Percentiles rank a stretch among this genome's conserved stretches.
Conservation (phyloP, 192 early-diverging fungal species). For the Entomortierella chlamydospora region DNA sequence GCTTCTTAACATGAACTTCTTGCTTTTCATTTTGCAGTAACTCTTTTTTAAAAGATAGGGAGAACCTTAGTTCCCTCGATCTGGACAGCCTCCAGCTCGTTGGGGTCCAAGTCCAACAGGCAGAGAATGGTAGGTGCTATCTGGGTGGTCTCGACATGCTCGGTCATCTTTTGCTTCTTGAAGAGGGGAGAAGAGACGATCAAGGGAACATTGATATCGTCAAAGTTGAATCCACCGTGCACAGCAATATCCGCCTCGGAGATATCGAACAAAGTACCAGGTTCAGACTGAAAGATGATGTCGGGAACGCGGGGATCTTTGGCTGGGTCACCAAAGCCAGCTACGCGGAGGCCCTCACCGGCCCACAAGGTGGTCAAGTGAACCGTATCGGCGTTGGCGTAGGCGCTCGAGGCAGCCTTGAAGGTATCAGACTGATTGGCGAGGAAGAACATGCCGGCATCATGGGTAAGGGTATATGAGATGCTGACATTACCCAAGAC, state of each 20-base stretch:
- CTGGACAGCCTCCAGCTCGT: conserved; percentile 20
- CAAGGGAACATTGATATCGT: conserved; percentile 19
- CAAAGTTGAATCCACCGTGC: conserved; percentile 31
- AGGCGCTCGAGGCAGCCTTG: conserved; percentile 12
- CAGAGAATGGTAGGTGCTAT: conserved; percentile 20
- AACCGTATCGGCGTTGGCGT: conserved; percentile 2
- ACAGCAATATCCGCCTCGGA: conserved; percentile 19
- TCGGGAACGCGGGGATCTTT: conserved; percentile 26
- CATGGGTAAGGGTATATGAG: conserved; percentile 6
- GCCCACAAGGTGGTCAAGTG: conserved; percentile 22
- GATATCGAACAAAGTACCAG: conserved; percentile 11
- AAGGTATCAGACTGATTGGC: conserved; percentile 10
- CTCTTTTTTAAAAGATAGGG: neutral
- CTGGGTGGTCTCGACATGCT: conserved; percentile 15
- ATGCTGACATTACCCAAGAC: conserved; percentile 2
- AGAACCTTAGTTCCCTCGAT: conserved; percentile 16
- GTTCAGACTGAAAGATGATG: conserved; percentile 20
- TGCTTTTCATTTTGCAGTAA: too few species aligned
- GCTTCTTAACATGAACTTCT: too few species aligned
- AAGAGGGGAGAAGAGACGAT: conserved; percentile 4
- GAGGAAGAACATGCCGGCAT: conserved; percentile 24
- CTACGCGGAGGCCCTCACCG: conserved; percentile 7
- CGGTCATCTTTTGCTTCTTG: neutral
- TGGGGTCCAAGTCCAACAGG: conserved; percentile 11
- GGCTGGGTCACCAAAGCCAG: conserved; percentile 23